Evolutionary conservation across 2,329 filamentous ascomycete species (phyloP).

Genomic region (Claviceps pusilla): DNA sequence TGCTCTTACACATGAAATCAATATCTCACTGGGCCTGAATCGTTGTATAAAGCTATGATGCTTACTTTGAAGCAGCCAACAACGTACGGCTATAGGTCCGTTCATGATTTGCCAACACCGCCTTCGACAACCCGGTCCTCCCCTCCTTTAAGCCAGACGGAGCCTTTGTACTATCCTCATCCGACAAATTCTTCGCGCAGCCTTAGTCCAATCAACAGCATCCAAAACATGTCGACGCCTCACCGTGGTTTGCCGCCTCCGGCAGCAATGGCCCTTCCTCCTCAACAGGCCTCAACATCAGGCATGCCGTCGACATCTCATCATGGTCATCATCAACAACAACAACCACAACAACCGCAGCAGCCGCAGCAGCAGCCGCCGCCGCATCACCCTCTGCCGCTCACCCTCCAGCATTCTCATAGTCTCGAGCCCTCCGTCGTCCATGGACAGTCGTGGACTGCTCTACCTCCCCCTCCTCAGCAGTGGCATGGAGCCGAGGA

Average conservation of each 20-base stretch:
- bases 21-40: slow-evolving; percentile 12
- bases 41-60: slow-evolving; percentile 32
- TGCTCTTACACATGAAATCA: slow-evolving; percentile 13
- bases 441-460: slow-evolving; percentile 26
- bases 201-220: slow-evolving; percentile 28
- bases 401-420: slow-evolving; percentile 13
- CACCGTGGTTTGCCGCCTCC: slow-evolving; percentile 56
- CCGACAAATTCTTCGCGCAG: slow-evolving; percentile 25
- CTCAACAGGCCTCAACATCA: slow-evolving; percentile 23
- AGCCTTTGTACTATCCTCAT: slow-evolving; percentile 27
- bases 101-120: slow-evolving; percentile 48
- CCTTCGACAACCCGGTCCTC: slow-evolving; percentile 40
- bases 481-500: slow-evolving; percentile 56
- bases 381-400: slow-evolving; percentile 3
- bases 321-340: slow-evolving; percentile 11
- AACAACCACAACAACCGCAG: not conserved
- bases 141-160: slow-evolving; percentile 36
- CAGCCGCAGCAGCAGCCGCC: not conserved
- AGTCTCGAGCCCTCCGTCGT: slow-evolving; percentile 12
- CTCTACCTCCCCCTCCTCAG: slow-evolving; percentile 48
- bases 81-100: slow-evolving; percentile 43
- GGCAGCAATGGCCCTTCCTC: slow-evolving; percentile 47
- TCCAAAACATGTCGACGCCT: slow-evolving; percentile 50
- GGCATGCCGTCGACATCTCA: slow-evolving; percentile 15
- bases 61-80: slow-evolving; percentile 47